These are phyloP conservation scores for Linanthus parryae DNA, from an alignment of 148 eudicot species.

Conservation along the genomic window DNA sequence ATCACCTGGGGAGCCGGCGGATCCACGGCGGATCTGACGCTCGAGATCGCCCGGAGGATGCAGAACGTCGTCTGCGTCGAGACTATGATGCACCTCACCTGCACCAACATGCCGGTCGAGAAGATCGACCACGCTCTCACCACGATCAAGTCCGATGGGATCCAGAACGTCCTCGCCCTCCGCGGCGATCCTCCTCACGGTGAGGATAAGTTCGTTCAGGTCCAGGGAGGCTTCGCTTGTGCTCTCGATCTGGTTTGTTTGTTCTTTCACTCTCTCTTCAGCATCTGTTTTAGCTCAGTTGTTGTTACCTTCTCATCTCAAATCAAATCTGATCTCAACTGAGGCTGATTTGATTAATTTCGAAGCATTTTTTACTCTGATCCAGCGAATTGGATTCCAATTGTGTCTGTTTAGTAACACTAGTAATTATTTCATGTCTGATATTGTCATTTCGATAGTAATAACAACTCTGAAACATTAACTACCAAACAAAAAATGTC, in stretches of 20 bases:
- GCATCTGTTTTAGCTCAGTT: too few species aligned
- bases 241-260: conserved; percentile 82
- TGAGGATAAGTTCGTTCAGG: conserved; percentile 87
- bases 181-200: conserved; percentile 98
- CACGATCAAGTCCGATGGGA: conserved; percentile 56
- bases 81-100: conserved; percentile 95
- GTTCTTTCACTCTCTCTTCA: neutral
- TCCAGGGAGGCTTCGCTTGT: conserved; percentile 87
- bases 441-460: too few species aligned
- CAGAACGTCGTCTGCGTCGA: conserved; percentile 92
- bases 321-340: too few species aligned
- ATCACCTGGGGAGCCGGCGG: conserved; percentile 99
- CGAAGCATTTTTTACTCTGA: too few species aligned
- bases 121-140: conserved; percentile 81
- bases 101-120: conserved; percentile 94
- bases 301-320: too few species aligned
- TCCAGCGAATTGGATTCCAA: too few species aligned
- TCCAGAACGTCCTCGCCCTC: conserved; percentile 91
- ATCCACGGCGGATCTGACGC: conserved; percentile 87
- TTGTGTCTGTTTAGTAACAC: too few species aligned
- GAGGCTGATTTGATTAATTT: too few species aligned
- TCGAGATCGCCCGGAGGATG: conserved; percentile 83
- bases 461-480: too few species aligned
- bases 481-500: too few species aligned
- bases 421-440: too few species aligned